Evolutionary conservation across 371 early-diverging fungal genomes (phyloP).

Genomic region (Zancudomyces culisetae): DNA sequence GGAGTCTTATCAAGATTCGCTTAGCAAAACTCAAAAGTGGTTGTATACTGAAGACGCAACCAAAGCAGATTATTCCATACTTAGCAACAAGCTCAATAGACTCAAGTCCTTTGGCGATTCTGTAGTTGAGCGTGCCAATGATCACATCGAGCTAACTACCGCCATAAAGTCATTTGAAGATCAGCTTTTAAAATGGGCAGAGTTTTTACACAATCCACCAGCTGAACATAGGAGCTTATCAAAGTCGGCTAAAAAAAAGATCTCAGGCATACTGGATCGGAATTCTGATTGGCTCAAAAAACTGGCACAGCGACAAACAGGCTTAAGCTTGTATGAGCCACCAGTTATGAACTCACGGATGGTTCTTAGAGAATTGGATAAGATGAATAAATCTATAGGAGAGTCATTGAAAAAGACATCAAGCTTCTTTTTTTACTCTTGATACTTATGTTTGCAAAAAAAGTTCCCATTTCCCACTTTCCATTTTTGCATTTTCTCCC

Average conservation of each 20-base stretch:
- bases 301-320: neutral
- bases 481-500: no score
- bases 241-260: neutral
- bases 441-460: no score
- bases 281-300: neutral
- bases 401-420: neutral
- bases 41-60: constrained; percentile 92
- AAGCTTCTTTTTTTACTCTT: neutral
- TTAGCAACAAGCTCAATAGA: constrained; percentile 56
- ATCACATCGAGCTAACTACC: constrained; percentile 65
- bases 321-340: neutral
- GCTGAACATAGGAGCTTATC: neutral
- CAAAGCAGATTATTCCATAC: constrained; percentile 64
- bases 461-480: no score
- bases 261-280: neutral
- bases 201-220: constrained; percentile 16
- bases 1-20: constrained; percentile 40
- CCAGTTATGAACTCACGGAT: neutral
- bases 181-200: constrained; percentile 42
- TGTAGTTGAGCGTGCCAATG: constrained; percentile 57
- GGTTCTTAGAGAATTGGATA: neutral
- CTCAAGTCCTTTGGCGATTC: constrained; percentile 67
- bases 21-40: constrained; percentile 85
- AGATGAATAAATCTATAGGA: neutral
- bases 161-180: constrained; percentile 66